Base-by-base conservation (phyloP, 306 rosid species). In the Gleditsia sinensis region DNA sequence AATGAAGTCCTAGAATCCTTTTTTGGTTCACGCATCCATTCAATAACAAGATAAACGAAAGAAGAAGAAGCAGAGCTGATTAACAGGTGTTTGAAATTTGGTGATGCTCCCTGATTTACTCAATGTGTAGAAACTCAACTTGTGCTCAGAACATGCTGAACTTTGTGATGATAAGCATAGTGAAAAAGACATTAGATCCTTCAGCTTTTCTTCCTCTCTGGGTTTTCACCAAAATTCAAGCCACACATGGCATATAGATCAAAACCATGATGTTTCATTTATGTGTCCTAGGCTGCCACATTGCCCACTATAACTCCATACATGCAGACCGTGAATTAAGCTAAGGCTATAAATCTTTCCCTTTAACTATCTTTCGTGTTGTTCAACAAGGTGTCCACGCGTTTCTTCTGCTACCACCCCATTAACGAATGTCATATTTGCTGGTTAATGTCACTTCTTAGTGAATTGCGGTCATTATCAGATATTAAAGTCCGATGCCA, bases 381-480 rank as follows among this genome's bases (percentile, higher is more conserved):
- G 72, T 74, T 74, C 67, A 67, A 66, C 74, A 13, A 49, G 39
- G 34, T 39, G 1, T 82, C 69, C 76, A 83, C 88, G 79, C 65
- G 85, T 83, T 76, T 61, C 71, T 77, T 81, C 71, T 43, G 56
- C 74, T 12, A 69, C 86, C 76, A 71, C 76, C 72, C 74, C 71
- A 30, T 23, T 70, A 19, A 53, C 71, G 54, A 40, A 79, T 63
- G 61, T 67, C 64, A 19, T 53, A 50, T 62, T 16, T 48, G 66
- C 42, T 33, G 30, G 80, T 69, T 61, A 36, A 58, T 80, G 53
- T 82, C 78, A 75, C 65, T 39, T n/a, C 71, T 43, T 27, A 36
- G 20, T 49, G 9, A 69, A 30, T 71, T 37, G 55, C 46, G 33
- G 80, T 75, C 79, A 12, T 39, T 36, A 48, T 76, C 70, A 53